phyloP scores from a whole-genome alignment of 345 rosid genomes.

The Syzygium aromaticum region DNA sequence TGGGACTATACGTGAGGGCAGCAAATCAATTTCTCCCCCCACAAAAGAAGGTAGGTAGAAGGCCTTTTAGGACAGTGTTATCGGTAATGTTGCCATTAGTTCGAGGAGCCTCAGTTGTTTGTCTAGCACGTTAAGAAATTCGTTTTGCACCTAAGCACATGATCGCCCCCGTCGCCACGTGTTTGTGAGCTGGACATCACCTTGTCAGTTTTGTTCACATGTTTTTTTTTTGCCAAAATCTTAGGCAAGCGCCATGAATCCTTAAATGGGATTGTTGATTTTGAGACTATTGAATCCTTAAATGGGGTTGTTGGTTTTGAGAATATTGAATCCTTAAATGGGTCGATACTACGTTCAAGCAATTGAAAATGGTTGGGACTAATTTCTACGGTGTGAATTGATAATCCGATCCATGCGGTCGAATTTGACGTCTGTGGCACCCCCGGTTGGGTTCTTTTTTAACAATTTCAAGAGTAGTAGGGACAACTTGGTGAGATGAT shows the following conservation, averaged over 20 bases:
- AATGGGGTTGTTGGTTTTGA: background rate
- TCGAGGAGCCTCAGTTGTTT: background rate
- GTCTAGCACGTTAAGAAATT: conserved; percentile 2
- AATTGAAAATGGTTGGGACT: background rate
- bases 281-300: background rate
- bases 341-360: background rate
- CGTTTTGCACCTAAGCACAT: conserved; percentile 40
- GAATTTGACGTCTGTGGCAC: background rate
- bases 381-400: background rate
- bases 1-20: conserved; percentile 14
- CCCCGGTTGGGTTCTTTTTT: background rate
- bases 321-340: background rate
- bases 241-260: background rate
- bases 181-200: conserved; percentile 17
- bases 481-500: background rate
- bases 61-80: background rate
- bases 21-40: background rate
- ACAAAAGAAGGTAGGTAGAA: background rate
- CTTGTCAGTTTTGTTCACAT: background rate
- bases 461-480: background rate
- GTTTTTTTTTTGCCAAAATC: background rate
- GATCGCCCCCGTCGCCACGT: conserved; percentile 24
- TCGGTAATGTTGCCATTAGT: background rate
- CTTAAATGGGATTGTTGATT: background rate
- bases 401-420: background rate